Evolutionary conservation across 805 yeast genomes (phyloP), one percentile per base, ranked within the genome.

Genomic region (Kodamaea neixiangensis): DNA sequence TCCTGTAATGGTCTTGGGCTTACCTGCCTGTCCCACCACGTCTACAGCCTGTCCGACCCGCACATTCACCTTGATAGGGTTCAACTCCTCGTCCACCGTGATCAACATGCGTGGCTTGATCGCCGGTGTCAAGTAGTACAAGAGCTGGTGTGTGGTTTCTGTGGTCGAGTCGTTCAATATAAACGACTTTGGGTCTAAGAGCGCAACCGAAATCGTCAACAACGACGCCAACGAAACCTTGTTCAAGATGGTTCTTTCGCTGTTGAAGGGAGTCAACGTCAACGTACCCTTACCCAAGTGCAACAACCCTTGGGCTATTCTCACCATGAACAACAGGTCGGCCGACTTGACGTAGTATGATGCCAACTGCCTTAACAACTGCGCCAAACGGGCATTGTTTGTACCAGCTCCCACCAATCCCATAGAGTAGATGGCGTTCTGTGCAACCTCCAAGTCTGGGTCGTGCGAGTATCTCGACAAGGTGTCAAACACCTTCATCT

Each of bases 1-100:
- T 34, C 99, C 99, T 3, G 99, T 94, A 44, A 94, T 94, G 10
- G 97, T 92, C 77, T 94, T 94, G 45, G 99, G 99, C 61, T 89
- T 90, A 74, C 99, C 99, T 0, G 98, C 99, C 69, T 93, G 98
- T 31, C 99, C 99, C 55, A 94, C 98, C 37, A 92, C 90, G 67
- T 94, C 99, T 22, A 94, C 98, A 5, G 99, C 98, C 73, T 93
- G 97, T 55, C 99, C 99, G 25, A 94, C 98, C 65, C 99, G 82
- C 7, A 94, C 99, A 58, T 90, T 93, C 7, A 94, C 98, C 76
- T 93, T 93, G 55, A 94, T 73, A 34, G 97, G 97, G 59, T 91
- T 83, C 68, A 93, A 81, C 22, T 87, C 83, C 67, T 92, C 97
- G 68, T 93, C 96, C 43, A 94, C 89, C 0, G 99, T 93, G 34